A percentile compares a stretch with the other conserved stretches of the same genome.
phyloP scores from a whole-genome alignment of 1,139 yeast species.

The Kodamaea sp. region DNA sequence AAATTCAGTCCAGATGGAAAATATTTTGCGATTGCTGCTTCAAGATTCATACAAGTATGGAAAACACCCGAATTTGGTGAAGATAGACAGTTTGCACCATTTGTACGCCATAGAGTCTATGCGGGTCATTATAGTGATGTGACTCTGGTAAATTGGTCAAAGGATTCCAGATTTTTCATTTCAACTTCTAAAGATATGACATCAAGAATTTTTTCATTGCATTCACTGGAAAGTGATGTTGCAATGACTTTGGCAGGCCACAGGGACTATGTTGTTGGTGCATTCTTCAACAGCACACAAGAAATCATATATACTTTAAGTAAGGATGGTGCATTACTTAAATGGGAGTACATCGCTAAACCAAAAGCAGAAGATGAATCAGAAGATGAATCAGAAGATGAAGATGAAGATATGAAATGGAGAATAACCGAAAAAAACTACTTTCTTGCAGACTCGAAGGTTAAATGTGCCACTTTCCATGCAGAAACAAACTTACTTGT shows the following conservation, averaged over 20 bases:
- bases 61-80: constrained; percentile 75
- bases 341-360: constrained; percentile 77
- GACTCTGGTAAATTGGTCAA: constrained; percentile 79
- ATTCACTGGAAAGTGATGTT: constrained; percentile 70
- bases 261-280: constrained; percentile 79
- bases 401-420: constrained; percentile 55
- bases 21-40: constrained; percentile 81
- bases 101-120: constrained; percentile 82
- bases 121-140: constrained; percentile 93
- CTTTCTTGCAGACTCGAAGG: constrained; percentile 67
- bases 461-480: constrained; percentile 83
- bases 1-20: constrained; percentile 88
- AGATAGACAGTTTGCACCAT: constrained; percentile 91
- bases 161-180: constrained; percentile 81
- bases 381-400: constrained; percentile 29
- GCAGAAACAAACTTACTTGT: constrained; percentile 64
- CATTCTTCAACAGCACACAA: constrained; percentile 82
- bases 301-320: constrained; percentile 88
- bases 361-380: constrained; percentile 37
- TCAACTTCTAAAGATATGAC: constrained; percentile 90
- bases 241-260: constrained; percentile 91
- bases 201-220: constrained; percentile 77
- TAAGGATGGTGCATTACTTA: constrained; percentile 90
- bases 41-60: constrained; percentile 89
- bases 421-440: constrained; percentile 76